phyloP scores from a whole-genome alignment of 129 eudicot species.

The Cynara cardunculus region DNA sequence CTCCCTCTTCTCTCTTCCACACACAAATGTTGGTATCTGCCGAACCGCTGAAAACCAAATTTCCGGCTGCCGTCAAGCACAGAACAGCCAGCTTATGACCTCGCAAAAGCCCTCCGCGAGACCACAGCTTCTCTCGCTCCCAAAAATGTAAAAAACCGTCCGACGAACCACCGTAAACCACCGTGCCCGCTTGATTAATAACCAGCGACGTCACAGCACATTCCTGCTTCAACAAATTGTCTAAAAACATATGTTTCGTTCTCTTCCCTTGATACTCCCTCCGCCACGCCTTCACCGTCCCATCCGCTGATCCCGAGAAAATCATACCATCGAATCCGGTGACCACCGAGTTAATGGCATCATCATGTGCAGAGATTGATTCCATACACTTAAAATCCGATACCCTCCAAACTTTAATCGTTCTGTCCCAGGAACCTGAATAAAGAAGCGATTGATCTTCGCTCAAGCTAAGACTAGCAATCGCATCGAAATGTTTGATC shows the following conservation, averaged over 20 bases:
- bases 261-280: constrained; percentile 72
- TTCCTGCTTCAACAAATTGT: constrained; percentile 65
- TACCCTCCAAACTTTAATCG: constrained; percentile 73
- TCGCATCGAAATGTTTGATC: constrained; percentile 75
- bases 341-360: constrained; percentile 73
- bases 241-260: constrained; percentile 69
- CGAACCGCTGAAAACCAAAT: constrained; percentile 68
- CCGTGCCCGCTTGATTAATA: constrained; percentile 32
- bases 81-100: constrained; percentile 76
- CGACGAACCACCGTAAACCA: constrained; percentile 65
- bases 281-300: constrained; percentile 71
- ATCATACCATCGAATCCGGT: constrained; percentile 76
- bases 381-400: constrained; percentile 71
- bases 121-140: constrained; percentile 41
- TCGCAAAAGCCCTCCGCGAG: constrained; percentile 45
- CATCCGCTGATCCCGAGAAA: constrained; percentile 83
- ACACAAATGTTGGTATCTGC: constrained; percentile 74
- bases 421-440: constrained; percentile 82
- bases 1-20: constrained; percentile 56
- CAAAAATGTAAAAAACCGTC: constrained; percentile 70
- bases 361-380: constrained; percentile 62
- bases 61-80: constrained; percentile 50
- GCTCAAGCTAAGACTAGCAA: constrained; percentile 58
- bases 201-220: constrained; percentile 71
- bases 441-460: constrained; percentile 58